These are phyloP conservation scores for Pisolithus thermaeus DNA, from an alignment of 1,284 basidiomycete genomes.

Conservation along the genomic window DNA sequence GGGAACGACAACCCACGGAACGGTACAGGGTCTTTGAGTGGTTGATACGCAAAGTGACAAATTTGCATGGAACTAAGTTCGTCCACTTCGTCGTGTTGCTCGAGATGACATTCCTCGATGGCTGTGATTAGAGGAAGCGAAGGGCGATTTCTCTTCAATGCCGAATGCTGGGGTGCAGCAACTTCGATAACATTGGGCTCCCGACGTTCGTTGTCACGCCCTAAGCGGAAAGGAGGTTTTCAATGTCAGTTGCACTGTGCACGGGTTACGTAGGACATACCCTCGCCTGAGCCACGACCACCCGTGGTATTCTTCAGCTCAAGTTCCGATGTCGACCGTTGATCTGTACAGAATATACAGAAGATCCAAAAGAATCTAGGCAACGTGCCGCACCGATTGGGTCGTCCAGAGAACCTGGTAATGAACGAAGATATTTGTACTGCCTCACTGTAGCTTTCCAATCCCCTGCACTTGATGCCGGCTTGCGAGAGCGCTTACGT, in stretches of 20 bases:
- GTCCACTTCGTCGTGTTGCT: slow-evolving; percentile 19
- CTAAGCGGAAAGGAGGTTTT: neutral
- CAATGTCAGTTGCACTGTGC: neutral
- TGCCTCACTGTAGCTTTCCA: neutral
- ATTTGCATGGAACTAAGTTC: slow-evolving; percentile 20
- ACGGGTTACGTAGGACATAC: neutral
- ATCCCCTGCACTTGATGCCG: neutral
- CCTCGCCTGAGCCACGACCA: neutral
- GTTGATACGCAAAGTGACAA: slow-evolving; percentile 31
- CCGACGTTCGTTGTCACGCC: neutral
- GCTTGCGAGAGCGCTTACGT: slow-evolving; percentile 1
- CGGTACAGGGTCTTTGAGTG: neutral
- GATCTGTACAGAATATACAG: too few species aligned
- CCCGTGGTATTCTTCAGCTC: too few species aligned
- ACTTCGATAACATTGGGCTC: too few species aligned
- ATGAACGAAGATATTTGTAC: too few species aligned
- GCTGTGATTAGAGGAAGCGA: slow-evolving; percentile 12
- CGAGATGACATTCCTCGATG: neutral
- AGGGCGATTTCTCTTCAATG: neutral
- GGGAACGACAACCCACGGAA: neutral
- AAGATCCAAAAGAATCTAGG: too few species aligned
- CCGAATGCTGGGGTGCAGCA: neutral
- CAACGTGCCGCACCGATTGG: too few species aligned
- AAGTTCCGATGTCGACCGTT: too few species aligned
- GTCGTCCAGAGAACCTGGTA: neutral